Conservation (phyloP, 495 filamentous ascomycete species). For the Emericellopsis terricola region DNA sequence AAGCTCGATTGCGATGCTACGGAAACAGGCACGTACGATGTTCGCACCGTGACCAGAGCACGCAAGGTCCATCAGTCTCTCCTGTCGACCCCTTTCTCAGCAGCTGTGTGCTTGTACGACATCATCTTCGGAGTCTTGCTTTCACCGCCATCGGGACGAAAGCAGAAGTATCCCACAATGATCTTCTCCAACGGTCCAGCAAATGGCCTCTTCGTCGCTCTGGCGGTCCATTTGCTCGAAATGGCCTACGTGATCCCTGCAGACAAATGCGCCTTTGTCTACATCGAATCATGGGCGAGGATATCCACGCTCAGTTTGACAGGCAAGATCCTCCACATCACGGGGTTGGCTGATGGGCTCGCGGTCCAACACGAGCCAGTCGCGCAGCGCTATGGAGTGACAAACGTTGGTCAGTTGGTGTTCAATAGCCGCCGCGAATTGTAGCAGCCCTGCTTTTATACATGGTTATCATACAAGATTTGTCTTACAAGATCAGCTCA, state of each 20-base stretch:
- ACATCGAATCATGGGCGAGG: conserved; percentile 83
- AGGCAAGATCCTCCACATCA: conserved; percentile 42
- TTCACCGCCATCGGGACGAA: conserved; percentile 13
- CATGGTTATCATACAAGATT: background rate
- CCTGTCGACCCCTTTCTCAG: conserved; percentile 39
- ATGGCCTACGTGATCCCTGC: conserved; percentile 29
- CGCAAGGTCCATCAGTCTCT: conserved; percentile 63
- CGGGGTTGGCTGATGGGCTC: conserved; percentile 23
- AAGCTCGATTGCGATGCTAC: background rate
- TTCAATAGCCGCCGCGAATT: conserved; percentile 2
- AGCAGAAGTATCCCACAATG: conserved; percentile 28
- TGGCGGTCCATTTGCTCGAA: conserved; percentile 49
- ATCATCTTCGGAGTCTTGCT: conserved; percentile 32
- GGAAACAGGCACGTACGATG: conserved; percentile 13
- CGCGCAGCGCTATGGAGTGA: conserved; percentile 1
- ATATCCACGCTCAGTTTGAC: conserved; percentile 64
- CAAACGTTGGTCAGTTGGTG: conserved; percentile 8
- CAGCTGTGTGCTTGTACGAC: conserved; percentile 28
- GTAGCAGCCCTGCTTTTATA: background rate
- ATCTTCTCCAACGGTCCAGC: conserved; percentile 83
- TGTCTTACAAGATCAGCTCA: conserved; percentile 1
- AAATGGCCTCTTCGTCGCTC: conserved; percentile 61
- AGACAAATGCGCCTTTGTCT: conserved; percentile 41
- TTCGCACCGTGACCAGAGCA: conserved; percentile 49
- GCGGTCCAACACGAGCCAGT: conserved; percentile 20